Percentiles rank a stretch among this genome's conserved stretches.
These are phyloP conservation scores for Globisporangium okanoganense DNA, from an alignment of 352 stramenopile genomes.

Conservation along the genomic window DNA sequence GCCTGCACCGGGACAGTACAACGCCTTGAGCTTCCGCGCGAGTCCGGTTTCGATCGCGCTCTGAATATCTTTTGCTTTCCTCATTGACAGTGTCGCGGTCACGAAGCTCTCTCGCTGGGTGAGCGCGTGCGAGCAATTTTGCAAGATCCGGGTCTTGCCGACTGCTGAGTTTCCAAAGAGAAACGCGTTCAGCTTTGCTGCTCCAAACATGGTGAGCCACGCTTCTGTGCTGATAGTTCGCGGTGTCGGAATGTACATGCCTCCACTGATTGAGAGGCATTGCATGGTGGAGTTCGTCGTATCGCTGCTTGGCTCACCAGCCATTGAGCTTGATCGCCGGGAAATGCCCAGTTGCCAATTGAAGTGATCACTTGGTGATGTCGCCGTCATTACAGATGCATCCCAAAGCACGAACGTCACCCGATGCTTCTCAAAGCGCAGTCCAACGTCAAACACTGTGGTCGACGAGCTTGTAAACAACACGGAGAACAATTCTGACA, in stretches of 20 bases:
- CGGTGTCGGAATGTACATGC: conserved; percentile 44
- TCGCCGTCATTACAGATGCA: conserved; percentile 5
- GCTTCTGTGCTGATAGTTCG: conserved; percentile 28
- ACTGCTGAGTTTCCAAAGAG: conserved; percentile 42
- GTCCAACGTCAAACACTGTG: conserved; percentile 40
- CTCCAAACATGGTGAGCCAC: conserved; percentile 34
- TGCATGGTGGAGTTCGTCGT: not conserved
- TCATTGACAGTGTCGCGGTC: conserved; percentile 31
- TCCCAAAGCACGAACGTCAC: conserved; percentile 29
- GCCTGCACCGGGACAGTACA: conserved; percentile 47
- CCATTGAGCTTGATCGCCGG: conserved; percentile 23
- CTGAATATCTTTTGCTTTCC: conserved; percentile 30
- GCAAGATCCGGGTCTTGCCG: conserved; percentile 48
- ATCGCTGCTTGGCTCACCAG: not conserved
- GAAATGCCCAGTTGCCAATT: conserved; percentile 20
- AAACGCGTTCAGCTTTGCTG: conserved; percentile 40
- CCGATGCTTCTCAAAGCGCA: conserved; percentile 30
- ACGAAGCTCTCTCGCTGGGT: conserved; percentile 30
- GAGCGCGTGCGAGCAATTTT: conserved; percentile 34
- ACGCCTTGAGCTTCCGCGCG: conserved; percentile 47
- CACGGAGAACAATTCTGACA: conserved; percentile 16
- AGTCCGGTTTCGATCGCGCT: conserved; percentile 34
- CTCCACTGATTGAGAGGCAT: not conserved
- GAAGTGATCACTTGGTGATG: conserved; percentile 18
- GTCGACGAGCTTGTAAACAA: conserved; percentile 14